phyloP scores from a whole-genome alignment of 2,329 filamentous ascomycete genomes.

The Teratosphaeria zuluensis region DNA sequence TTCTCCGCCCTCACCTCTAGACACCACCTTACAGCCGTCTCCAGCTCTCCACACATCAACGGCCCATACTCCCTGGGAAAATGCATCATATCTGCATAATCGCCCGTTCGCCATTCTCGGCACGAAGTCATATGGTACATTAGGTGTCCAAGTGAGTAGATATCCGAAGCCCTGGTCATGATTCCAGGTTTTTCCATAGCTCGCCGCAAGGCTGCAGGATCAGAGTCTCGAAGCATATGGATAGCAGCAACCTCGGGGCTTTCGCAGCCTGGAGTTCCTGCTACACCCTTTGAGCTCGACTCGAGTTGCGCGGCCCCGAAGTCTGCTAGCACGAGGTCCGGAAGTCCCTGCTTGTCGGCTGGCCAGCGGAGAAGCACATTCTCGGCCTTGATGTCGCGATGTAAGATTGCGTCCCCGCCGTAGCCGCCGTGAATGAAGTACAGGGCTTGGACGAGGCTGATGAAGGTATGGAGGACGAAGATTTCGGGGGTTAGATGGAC shows the following conservation, averaged over 20 bases:
- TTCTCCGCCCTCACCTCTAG: neutral
- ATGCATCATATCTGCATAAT: neutral
- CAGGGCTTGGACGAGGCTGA: slow-evolving; percentile 13
- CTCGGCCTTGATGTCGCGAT: slow-evolving; percentile 15
- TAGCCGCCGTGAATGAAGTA: slow-evolving; percentile 11
- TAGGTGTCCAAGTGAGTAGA: neutral
- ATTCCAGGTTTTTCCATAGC: neutral
- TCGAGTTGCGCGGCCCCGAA: slow-evolving; percentile 10
- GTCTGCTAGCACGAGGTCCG: slow-evolving; percentile 17
- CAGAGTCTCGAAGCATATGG: neutral
- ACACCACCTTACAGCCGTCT: neutral
- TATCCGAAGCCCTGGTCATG: neutral
- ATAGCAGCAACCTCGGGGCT: neutral
- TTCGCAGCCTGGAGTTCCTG: slow-evolving; percentile 6
- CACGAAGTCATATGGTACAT: neutral
- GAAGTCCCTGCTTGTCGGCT: slow-evolving; percentile 5
- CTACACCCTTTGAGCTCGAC: slow-evolving; percentile 1
- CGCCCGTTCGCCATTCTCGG: neutral
- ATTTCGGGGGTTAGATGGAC: neutral
- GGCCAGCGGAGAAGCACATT: slow-evolving; percentile 16
- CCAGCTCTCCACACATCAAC: neutral
- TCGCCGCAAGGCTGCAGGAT: neutral
- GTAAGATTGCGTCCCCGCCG: slow-evolving; percentile 7
- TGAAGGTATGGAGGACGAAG: slow-evolving; percentile 13
- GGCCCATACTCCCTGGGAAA: neutral